These are phyloP conservation scores for Stephanodiscus minutulus DNA, from an alignment of 108 stramenopile species.

Conservation along the genomic window DNA sequence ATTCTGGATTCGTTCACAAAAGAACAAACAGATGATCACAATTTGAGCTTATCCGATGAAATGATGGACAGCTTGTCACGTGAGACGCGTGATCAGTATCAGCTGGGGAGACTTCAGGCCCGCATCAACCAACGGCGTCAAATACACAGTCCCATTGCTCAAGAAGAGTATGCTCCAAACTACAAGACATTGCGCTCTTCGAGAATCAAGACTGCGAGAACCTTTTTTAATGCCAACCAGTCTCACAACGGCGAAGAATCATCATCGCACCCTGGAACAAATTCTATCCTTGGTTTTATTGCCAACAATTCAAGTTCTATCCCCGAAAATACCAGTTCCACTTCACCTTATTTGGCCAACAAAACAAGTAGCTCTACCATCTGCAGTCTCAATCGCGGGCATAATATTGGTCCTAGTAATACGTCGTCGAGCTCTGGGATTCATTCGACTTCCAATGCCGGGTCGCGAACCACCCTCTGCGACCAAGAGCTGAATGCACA, in stretches of 20 bases:
- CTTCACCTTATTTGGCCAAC: not conserved
- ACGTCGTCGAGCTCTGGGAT: constrained; percentile 9
- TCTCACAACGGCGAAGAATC: not conserved
- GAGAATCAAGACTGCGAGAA: constrained; percentile 17
- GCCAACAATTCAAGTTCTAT: not conserved
- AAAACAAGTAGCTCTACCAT: not conserved
- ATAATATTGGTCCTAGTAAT: not conserved
- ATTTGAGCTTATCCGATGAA: not conserved
- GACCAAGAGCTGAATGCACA: constrained; percentile 15
- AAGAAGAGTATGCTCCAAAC: constrained; percentile 16
- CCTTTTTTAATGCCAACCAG: not conserved
- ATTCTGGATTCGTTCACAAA: constrained; percentile 31
- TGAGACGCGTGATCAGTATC: constrained; percentile 28
- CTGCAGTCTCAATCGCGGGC: not conserved
- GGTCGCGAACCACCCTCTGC: not conserved
- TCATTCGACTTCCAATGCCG: not conserved
- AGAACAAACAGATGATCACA: not conserved
- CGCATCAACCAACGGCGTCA: constrained; percentile 20
- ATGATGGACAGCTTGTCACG: constrained; percentile 5
- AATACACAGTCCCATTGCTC: constrained; percentile 1
- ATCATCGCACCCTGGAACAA: not conserved
- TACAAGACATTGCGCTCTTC: constrained; percentile 23
- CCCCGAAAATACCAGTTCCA: not conserved
- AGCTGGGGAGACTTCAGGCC: constrained; percentile 27
- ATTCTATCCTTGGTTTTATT: not conserved